Conservation (phyloP, 1,284 basidiomycete genomes). For the Ganoderma boninense region DNA sequence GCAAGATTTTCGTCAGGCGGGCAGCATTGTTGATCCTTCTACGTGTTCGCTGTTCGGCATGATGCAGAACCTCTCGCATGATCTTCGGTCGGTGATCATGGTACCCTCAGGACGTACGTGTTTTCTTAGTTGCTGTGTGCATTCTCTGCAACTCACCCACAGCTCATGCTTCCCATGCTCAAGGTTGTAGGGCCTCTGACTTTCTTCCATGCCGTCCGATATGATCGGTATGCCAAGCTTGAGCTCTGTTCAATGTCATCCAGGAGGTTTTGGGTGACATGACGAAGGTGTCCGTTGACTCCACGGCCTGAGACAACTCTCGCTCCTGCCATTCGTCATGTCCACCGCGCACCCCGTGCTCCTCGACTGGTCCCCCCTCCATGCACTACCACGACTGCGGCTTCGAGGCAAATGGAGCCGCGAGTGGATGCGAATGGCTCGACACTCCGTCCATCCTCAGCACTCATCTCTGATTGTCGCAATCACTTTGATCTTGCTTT, state of each 20-base stretch:
- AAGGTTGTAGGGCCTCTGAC: constrained; percentile 93
- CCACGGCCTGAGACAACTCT: no score
- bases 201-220: constrained; percentile 94
- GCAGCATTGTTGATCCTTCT: background rate
- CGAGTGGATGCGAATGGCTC: no score
- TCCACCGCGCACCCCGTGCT: no score
- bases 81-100: constrained; percentile 87
- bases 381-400: no score
- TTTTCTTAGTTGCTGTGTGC: background rate
- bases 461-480: no score
- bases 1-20: background rate
- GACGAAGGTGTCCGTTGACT: no score
- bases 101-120: constrained; percentile 86
- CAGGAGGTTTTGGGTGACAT: constrained; percentile 79
- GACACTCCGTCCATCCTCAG: no score
- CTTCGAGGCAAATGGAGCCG: no score
- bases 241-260: constrained; percentile 93
- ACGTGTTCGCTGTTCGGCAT: constrained; percentile 54
- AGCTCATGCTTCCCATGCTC: constrained; percentile 92
- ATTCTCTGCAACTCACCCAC: constrained; percentile 90
- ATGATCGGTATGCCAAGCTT: constrained; percentile 95
- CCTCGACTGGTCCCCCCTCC: no score
- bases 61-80: constrained; percentile 93
- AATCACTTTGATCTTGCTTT: no score
- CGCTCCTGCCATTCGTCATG: no score